Evolutionary conservation across 768 basidiomycete species (phyloP).

Genomic region (Kwoniella shandongensis): DNA sequence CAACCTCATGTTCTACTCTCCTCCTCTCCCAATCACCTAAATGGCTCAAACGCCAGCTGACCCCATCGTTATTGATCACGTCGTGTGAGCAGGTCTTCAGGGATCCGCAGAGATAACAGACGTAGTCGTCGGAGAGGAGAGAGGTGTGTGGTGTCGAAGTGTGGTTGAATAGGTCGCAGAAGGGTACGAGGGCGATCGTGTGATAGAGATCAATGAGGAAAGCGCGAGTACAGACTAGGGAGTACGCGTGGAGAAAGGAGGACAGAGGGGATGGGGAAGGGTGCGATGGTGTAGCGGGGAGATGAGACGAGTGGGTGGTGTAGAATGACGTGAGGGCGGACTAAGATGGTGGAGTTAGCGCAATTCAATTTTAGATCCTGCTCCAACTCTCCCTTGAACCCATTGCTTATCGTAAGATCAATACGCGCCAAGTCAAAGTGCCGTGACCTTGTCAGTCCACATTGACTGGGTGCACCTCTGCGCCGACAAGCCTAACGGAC

Average conservation of each 20-base stretch:
- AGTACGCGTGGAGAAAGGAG: slow-evolving; percentile 57
- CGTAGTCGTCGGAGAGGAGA: slow-evolving; percentile 40
- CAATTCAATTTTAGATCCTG: too few species aligned
- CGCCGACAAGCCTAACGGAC: too few species aligned
- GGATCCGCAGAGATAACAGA: slow-evolving; percentile 39
- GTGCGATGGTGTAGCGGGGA: slow-evolving; percentile 12
- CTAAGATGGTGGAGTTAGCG: too few species aligned
- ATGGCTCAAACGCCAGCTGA: slow-evolving; percentile 12
- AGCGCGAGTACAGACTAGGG: slow-evolving; percentile 75
- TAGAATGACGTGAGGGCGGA: slow-evolving; percentile 12
- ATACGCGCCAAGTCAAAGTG: too few species aligned
- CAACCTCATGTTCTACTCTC: slow-evolving; percentile 12
- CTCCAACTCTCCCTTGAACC: too few species aligned
- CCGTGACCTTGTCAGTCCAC: too few species aligned
- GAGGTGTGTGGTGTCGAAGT: slow-evolving; percentile 26
- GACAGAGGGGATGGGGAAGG: slow-evolving; percentile 10
- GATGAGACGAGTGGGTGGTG: slow-evolving; percentile 4
- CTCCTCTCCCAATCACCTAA: slow-evolving; percentile 1
- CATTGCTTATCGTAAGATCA: too few species aligned
- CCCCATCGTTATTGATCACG: neutral
- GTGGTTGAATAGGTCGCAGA: slow-evolving; percentile 64
- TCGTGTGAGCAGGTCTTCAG: slow-evolving; percentile 29
- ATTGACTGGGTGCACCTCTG: too few species aligned
- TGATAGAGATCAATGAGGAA: slow-evolving; percentile 82
- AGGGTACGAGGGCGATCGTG: slow-evolving; percentile 78